Percentiles rank a stretch among this genome's conserved stretches.
Evolutionary conservation across 2,329 filamentous ascomycete genomes (phyloP).

Genomic region (Cordyceps militaris): DNA sequence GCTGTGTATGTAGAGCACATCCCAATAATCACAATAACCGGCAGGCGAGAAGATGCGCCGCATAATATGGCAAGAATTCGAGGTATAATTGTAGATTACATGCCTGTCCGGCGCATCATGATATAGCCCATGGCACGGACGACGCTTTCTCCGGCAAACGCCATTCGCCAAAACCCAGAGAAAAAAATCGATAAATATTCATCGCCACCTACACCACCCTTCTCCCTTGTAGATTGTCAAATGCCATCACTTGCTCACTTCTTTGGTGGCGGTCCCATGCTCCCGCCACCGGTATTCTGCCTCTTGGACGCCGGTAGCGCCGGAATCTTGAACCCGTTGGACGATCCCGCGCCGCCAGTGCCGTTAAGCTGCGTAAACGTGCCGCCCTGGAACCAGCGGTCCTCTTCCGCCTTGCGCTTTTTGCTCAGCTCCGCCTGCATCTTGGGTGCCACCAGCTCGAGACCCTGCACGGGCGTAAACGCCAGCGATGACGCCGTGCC

Average conservation of each 20-base stretch:
- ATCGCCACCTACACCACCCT: neutral
- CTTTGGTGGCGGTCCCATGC: conserved; percentile 27
- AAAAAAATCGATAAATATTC: neutral
- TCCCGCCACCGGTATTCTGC: conserved; percentile 55
- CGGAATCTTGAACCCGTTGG: conserved; percentile 72
- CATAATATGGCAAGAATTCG: neutral
- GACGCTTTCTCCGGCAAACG: neutral
- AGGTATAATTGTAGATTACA: neutral
- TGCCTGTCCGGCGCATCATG: neutral
- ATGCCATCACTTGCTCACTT: neutral
- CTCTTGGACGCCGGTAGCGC: conserved; percentile 68
- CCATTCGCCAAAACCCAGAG: neutral
- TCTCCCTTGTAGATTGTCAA: neutral
- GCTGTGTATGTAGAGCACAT: neutral
- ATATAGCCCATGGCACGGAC: neutral
- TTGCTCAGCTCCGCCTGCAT: conserved; percentile 77
- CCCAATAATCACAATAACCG: neutral
- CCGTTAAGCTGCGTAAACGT: conserved; percentile 77
- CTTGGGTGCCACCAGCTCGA: conserved; percentile 93
- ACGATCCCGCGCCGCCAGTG: conserved; percentile 16
- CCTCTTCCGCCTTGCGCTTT: conserved; percentile 90
- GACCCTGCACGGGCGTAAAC: conserved; percentile 89
- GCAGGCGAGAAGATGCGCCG: neutral
- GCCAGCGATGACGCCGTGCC: conserved; percentile 83
- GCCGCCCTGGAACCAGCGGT: conserved; percentile 95